Evolutionary conservation across 225 moss, liverwort and hornwort species (phyloP).

Genomic region (Sphagnum contortum): DNA sequence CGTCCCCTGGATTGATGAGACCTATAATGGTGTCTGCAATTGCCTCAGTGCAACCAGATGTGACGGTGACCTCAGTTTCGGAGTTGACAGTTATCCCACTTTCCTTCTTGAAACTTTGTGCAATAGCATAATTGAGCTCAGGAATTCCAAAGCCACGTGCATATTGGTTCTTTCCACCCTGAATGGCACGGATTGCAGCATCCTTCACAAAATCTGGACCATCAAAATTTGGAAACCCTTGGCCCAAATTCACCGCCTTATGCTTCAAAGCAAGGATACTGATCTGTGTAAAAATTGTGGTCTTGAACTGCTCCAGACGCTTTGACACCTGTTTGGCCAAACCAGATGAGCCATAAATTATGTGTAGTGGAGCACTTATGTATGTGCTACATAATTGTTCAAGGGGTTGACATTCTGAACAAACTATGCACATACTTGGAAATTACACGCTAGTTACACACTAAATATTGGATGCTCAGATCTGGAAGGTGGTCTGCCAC

Average conservation of each 20-base stretch:
- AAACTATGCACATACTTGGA: not conserved
- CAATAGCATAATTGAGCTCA: slow-evolving; percentile 66
- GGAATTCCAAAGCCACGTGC: slow-evolving; percentile 81
- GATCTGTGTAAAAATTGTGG: slow-evolving; percentile 87
- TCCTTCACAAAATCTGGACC: slow-evolving; percentile 94
- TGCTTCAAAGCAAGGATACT: slow-evolving; percentile 82
- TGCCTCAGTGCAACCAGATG: slow-evolving; percentile 96
- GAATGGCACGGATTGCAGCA: slow-evolving; percentile 80
- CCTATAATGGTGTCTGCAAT: slow-evolving; percentile 85
- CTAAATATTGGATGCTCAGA: not conserved
- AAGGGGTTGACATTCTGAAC: too few relatives aligned
- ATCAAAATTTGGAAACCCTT: slow-evolving; percentile 96
- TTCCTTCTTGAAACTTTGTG: slow-evolving; percentile 72
- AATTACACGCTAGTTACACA: not conserved
- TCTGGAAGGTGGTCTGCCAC: too few relatives aligned
- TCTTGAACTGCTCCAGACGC: slow-evolving; percentile 73
- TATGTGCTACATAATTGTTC: too few relatives aligned
- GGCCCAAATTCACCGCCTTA: slow-evolving; percentile 86
- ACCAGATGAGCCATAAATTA: not conserved
- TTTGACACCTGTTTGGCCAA: slow-evolving; percentile 68
- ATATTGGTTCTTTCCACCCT: slow-evolving; percentile 84
- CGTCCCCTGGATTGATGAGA: slow-evolving; percentile 81
- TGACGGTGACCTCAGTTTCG: slow-evolving; percentile 80
- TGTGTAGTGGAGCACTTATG: too few relatives aligned
- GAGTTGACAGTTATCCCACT: slow-evolving; percentile 61